phyloP scores from a whole-genome alignment of 2,329 filamentous ascomycete genomes.

The Cytospora paraplurivora region DNA sequence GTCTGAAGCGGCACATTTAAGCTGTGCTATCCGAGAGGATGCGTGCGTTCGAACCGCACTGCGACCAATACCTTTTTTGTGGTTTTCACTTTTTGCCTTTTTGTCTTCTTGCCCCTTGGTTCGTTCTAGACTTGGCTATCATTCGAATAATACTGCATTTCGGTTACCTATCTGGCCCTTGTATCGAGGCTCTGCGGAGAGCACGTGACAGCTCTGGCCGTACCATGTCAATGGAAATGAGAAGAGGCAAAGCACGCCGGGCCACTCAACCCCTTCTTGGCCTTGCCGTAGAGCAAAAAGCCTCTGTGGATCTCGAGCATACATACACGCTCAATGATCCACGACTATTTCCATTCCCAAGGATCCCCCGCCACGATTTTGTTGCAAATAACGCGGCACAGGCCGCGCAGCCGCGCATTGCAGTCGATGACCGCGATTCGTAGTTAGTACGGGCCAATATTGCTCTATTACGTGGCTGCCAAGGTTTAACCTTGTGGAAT shows the following conservation, averaged over 20 bases:
- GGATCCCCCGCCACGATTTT: neutral
- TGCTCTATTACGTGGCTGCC: too few relatives aligned
- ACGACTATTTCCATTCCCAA: neutral
- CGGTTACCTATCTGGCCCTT: neutral
- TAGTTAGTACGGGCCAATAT: neutral
- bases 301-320: too few relatives aligned
- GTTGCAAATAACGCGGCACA: neutral
- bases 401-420: neutral
- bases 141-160: neutral
- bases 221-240: neutral
- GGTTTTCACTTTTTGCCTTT: neutral
- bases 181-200: neutral
- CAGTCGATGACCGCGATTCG: neutral
- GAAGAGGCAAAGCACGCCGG: neutral
- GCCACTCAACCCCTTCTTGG: neutral
- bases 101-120: neutral
- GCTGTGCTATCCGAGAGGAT: constrained; percentile 29
- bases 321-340: too few relatives aligned
- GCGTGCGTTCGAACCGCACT: constrained; percentile 30
- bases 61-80: constrained; percentile 22
- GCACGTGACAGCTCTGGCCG: neutral
- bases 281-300: too few relatives aligned
- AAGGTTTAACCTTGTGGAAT: too few relatives aligned
- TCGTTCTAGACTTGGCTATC: neutral
- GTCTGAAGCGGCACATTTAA: constrained; percentile 28